Evolutionary conservation across 352 stramenopile genomes (phyloP).

Genomic region (Pythium insidiosum): DNA sequence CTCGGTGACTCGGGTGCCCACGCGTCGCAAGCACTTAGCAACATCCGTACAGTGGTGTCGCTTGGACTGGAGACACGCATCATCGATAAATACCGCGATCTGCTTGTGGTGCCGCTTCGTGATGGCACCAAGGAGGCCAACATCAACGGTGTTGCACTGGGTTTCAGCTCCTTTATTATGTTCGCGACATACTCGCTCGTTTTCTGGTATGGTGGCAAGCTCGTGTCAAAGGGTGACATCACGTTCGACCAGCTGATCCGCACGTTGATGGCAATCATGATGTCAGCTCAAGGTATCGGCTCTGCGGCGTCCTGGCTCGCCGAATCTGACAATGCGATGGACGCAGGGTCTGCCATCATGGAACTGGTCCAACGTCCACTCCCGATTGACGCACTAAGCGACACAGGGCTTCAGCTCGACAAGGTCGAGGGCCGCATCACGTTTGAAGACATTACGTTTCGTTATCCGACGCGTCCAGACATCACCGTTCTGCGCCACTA

Average conservation of each 20-base stretch:
- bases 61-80: conserved; percentile 16
- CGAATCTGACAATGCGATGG: conserved; percentile 58
- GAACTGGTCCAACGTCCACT: conserved; percentile 17
- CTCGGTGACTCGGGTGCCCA: conserved; percentile 17
- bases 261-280: conserved; percentile 29
- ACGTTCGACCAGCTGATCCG: conserved; percentile 24
- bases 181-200: conserved; percentile 25
- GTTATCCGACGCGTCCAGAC: conserved; percentile 54
- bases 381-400: conserved; percentile 24
- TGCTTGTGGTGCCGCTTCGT: conserved; percentile 10
- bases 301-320: conserved; percentile 14
- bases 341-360: conserved; percentile 32
- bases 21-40: conserved; percentile 21
- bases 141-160: conserved; percentile 30
- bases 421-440: conserved; percentile 25
- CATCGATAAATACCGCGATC: conserved; percentile 5
- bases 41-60: conserved; percentile 24
- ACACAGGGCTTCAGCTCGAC: conserved; percentile 6
- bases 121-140: conserved; percentile 12
- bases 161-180: conserved; percentile 46
- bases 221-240: conserved; percentile 21
- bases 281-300: conserved; percentile 17
- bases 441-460: conserved; percentile 62
- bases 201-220: conserved; percentile 36
- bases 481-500: conserved; percentile 73